Percentiles rank a stretch among this genome's conserved stretches.
Conservation (phyloP, 2,329 filamentous ascomycete genomes). For the Fusarium bactridioides region DNA sequence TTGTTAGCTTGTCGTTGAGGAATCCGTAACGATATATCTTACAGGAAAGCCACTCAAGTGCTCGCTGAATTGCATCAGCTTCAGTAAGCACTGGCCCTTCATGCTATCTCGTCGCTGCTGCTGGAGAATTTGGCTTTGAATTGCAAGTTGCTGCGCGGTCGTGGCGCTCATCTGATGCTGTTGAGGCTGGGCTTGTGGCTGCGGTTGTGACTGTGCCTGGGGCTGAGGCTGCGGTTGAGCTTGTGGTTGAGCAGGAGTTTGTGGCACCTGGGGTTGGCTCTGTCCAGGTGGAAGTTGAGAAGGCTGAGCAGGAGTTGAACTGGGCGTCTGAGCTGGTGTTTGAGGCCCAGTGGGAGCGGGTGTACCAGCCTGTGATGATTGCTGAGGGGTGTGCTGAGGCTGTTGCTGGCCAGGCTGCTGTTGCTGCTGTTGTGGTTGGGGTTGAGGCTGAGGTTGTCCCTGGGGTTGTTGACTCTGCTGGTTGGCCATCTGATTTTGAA, state of each 20-base stretch:
- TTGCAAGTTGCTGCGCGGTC: conserved; percentile 48
- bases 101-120: conserved; percentile 60
- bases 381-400: conserved; percentile 56
- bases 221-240: conserved; percentile 47
- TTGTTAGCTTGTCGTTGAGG: not conserved
- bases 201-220: conserved; percentile 44
- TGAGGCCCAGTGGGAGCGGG: conserved; percentile 56
- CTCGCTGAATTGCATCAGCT: conserved; percentile 69
- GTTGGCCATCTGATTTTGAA: conserved; percentile 43
- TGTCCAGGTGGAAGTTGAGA: conserved; percentile 45
- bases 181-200: conserved; percentile 43
- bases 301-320: conserved; percentile 49
- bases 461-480: conserved; percentile 44
- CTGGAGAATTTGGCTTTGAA: conserved; percentile 49
- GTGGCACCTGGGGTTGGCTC: conserved; percentile 46
- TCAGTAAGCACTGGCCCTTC: conserved; percentile 66
- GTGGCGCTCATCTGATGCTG: conserved; percentile 44
- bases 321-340: conserved; percentile 56
- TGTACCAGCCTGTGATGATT: conserved; percentile 52
- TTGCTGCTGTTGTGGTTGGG: conserved; percentile 36
- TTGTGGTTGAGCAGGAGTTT: conserved; percentile 49
- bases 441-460: conserved; percentile 38
- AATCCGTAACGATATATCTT: conserved; percentile 31
- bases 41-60: conserved; percentile 66
- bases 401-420: conserved; percentile 51